Percentiles rank a stretch among this genome's conserved stretches.
Evolutionary conservation across 352 stramenopile species (phyloP).

Genomic region (Globisporangium irregulare): DNA sequence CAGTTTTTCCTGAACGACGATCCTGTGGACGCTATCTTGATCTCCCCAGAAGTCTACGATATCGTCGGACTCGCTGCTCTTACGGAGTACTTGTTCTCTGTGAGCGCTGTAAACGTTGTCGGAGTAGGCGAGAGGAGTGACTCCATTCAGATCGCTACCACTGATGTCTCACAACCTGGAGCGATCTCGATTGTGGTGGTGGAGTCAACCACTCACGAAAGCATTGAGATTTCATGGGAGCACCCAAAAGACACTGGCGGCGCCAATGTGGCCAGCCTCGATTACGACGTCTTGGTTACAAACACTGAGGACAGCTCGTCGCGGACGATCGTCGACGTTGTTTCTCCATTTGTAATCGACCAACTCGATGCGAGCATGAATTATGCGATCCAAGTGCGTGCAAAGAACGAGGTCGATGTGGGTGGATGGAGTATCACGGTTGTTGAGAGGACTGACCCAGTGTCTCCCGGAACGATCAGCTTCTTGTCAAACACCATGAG

Average conservation of each 20-base stretch:
- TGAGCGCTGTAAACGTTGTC: conserved; percentile 30
- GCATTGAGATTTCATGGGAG: conserved; percentile 29
- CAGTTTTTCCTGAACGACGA: conserved; percentile 29
- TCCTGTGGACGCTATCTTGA: neutral
- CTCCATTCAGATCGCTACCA: conserved; percentile 25
- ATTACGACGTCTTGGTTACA: conserved; percentile 28
- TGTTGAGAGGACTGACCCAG: conserved; percentile 35
- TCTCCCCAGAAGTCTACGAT: conserved; percentile 26
- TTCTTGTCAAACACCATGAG: conserved; percentile 19
- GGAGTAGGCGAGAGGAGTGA: conserved; percentile 30
- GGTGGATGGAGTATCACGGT: conserved; percentile 33
- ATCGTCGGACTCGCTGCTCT: conserved; percentile 28
- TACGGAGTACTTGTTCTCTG: conserved; percentile 28
- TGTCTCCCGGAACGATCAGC: conserved; percentile 43
- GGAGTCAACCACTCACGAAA: conserved; percentile 20
- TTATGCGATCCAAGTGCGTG: conserved; percentile 36
- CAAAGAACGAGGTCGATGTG: conserved; percentile 17
- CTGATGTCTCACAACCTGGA: conserved; percentile 23
- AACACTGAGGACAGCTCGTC: neutral
- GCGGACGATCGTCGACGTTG: neutral
- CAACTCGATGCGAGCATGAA: conserved; percentile 22
- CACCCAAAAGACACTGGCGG: conserved; percentile 40
- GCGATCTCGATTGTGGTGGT: conserved; percentile 16
- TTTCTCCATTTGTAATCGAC: conserved; percentile 11
- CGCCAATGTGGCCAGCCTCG: conserved; percentile 15